Evolutionary conservation across 768 basidiomycete species (phyloP).

Genomic region (Filobasidium wieringae): DNA sequence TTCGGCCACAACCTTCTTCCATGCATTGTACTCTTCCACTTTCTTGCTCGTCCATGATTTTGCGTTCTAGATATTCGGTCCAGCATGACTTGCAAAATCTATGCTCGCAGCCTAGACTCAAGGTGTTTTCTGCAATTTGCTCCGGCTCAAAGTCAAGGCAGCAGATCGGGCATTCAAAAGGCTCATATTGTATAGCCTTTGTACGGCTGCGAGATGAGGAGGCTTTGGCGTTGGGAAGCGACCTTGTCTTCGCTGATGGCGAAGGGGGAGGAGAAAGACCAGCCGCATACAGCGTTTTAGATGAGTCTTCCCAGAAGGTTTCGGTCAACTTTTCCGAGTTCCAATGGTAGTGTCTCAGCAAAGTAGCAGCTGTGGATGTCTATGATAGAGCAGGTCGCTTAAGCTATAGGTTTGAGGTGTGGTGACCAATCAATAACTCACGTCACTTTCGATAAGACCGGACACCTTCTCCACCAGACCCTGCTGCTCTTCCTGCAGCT

Average conservation of each 20-base stretch:
- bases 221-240: conserved; percentile 38
- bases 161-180: conserved; percentile 87
- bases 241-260: conserved; percentile 30
- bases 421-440: conserved; percentile 42
- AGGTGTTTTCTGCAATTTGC: conserved; percentile 46
- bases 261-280: conserved; percentile 50
- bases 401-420: neutral
- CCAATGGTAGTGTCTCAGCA: conserved; percentile 78
- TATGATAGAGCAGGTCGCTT: conserved; percentile 33
- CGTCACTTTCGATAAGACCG: conserved; percentile 77
- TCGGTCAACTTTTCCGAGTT: conserved; percentile 94
- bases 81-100: conserved; percentile 74
- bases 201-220: conserved; percentile 5
- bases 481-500: conserved; percentile 67
- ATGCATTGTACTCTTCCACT: conserved; percentile 42
- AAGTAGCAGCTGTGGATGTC: conserved; percentile 58
- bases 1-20: conserved; percentile 40
- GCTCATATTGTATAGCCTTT: conserved; percentile 29
- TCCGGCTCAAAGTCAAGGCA: conserved; percentile 54
- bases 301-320: conserved; percentile 89
- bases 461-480: conserved; percentile 73
- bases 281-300: conserved; percentile 57
- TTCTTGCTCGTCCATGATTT: conserved; percentile 56
- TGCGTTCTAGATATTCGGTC: conserved; percentile 63
- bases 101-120: conserved; percentile 71